phyloP scores from a whole-genome alignment of 164 flowering plant genomes.

The Saururus chinensis region DNA sequence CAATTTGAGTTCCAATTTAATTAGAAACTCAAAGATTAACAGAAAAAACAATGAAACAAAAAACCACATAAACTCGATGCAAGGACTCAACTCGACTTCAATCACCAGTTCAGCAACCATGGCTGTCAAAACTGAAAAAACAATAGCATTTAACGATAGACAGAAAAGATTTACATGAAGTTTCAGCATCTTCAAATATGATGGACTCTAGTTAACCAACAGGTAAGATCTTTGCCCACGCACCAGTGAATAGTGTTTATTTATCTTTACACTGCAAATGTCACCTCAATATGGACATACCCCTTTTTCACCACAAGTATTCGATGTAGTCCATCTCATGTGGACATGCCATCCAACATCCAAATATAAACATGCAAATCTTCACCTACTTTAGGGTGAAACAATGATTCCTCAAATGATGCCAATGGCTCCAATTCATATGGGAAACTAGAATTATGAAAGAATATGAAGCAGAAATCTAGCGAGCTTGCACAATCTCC shows the following conservation, averaged over 20 bases:
- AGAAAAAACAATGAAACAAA: too few species aligned
- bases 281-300: not conserved
- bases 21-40: not conserved
- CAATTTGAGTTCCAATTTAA: not conserved
- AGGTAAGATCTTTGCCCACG: not conserved
- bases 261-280: not conserved
- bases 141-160: not conserved
- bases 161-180: not conserved
- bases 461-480: not conserved
- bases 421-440: not conserved
- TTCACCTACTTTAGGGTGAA: too few species aligned
- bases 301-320: not conserved
- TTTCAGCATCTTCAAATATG: not conserved
- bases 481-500: constrained; percentile 15
- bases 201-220: not conserved
- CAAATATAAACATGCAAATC: not conserved
- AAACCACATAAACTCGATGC: not conserved
- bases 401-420: not conserved
- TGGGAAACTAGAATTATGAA: not conserved
- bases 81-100: not conserved
- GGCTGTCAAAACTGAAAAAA: not conserved
- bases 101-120: not conserved
- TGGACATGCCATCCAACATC: not conserved
- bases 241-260: not conserved
- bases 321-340: not conserved